A percentile compares a stretch with the other conserved stretches of the same genome.
Conservation (phyloP, 352 stramenopile genomes). For the Phytophthora kernoviae region DNA sequence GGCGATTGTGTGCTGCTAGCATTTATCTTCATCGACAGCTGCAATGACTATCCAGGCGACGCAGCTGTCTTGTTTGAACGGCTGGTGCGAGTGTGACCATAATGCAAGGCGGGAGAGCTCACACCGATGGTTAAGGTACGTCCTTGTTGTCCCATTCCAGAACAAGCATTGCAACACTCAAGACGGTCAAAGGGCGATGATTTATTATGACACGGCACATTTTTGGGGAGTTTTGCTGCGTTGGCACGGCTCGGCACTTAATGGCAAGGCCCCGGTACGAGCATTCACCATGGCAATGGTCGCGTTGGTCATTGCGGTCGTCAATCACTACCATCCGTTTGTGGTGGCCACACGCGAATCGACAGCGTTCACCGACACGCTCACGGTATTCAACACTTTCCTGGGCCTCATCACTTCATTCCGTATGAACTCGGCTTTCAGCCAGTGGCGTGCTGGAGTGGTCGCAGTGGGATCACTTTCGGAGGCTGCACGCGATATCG, state of each 20-base stretch:
- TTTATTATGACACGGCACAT: constrained; percentile 78
- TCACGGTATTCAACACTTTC: constrained; percentile 89
- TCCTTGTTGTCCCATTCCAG: constrained; percentile 4
- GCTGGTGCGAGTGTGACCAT: not conserved
- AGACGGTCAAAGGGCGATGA: constrained; percentile 42
- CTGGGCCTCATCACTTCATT: constrained; percentile 81
- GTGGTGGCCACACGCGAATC: constrained; percentile 68
- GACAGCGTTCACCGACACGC: constrained; percentile 76
- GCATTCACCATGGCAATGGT: constrained; percentile 74
- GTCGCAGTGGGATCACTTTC: constrained; percentile 66
- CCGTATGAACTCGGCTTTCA: constrained; percentile 82
- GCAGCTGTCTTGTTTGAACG: not conserved
- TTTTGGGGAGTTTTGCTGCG: constrained; percentile 65
- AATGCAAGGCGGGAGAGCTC: constrained; percentile 1
- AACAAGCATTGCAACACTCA: constrained; percentile 10
- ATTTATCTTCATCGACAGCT: no score
- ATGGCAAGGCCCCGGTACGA: constrained; percentile 63
- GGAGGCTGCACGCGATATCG: constrained; percentile 67
- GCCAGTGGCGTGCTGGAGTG: constrained; percentile 76
- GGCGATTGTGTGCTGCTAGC: no score
- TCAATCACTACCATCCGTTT: constrained; percentile 66
- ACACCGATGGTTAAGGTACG: no score
- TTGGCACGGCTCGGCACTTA: constrained; percentile 79
- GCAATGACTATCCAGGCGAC: no score
- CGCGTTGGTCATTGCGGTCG: constrained; percentile 47